A percentile compares a stretch with the other conserved stretches of the same genome.
phyloP scores from a whole-genome alignment of 805 yeast genomes.

The Saturnispora kantuleensis region DNA sequence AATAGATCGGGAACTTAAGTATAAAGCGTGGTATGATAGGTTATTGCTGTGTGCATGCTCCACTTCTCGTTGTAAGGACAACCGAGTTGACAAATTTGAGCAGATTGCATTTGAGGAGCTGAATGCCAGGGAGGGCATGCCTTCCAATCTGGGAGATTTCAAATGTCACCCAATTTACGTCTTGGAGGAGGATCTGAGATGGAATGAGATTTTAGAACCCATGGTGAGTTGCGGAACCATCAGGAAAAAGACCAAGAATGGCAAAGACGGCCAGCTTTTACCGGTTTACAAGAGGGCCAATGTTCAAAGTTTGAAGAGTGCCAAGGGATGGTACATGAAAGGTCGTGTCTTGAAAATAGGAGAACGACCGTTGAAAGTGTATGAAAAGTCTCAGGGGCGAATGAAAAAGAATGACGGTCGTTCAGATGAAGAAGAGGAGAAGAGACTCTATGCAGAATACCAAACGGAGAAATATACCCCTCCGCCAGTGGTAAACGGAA shows the following conservation, averaged over 20 bases:
- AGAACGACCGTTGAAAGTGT: conserved; percentile 48
- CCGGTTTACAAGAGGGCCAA: conserved; percentile 62
- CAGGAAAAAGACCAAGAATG: conserved; percentile 31
- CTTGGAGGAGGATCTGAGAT: conserved; percentile 60
- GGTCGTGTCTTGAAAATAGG: conserved; percentile 74
- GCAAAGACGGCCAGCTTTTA: conserved; percentile 27
- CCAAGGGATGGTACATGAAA: conserved; percentile 76
- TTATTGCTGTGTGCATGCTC: conserved; percentile 31
- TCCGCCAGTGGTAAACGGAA: conserved; percentile 54
- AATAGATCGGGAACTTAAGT: conserved; percentile 49
- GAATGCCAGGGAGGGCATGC: conserved; percentile 75
- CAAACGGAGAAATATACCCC: conserved; percentile 71
- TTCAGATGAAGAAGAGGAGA: conserved; percentile 44
- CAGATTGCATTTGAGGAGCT: conserved; percentile 49
- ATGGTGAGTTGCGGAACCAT: conserved; percentile 68
- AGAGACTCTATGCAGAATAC: conserved; percentile 59
- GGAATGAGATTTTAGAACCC: conserved; percentile 64
- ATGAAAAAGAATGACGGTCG: conserved; percentile 15
- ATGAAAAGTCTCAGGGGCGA: conserved; percentile 15
- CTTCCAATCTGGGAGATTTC: conserved; percentile 72
- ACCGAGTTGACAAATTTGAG: conserved; percentile 43
- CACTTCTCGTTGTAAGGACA: conserved; percentile 16
- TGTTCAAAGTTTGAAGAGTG: conserved; percentile 55
- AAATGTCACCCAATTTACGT: conserved; percentile 82
- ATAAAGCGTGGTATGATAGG: conserved; percentile 50